Conservation (phyloP, 805 yeast species). For the Nakazawaea sp. region DNA sequence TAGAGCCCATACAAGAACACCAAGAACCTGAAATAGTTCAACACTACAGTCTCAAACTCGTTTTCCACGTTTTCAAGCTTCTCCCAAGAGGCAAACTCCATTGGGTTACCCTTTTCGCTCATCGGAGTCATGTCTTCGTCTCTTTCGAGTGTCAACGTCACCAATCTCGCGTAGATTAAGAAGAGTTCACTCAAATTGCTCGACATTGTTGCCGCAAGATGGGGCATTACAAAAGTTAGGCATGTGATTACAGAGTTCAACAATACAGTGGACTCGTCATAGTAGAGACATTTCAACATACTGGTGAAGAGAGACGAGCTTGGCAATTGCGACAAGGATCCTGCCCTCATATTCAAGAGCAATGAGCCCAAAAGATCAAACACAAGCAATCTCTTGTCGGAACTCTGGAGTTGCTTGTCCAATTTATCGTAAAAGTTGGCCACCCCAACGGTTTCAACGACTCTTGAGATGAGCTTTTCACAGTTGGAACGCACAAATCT, state of each 20-base stretch:
- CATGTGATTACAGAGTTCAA: conserved; percentile 28
- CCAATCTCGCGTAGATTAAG: conserved; percentile 35
- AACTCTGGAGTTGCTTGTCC: conserved; percentile 26
- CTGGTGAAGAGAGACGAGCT: neutral
- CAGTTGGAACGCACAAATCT: conserved; percentile 43
- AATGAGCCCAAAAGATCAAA: conserved; percentile 32
- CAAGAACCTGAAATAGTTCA: conserved; percentile 23
- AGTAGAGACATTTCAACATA: conserved; percentile 26
- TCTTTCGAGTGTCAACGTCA: conserved; percentile 24
- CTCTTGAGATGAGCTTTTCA: conserved; percentile 29
- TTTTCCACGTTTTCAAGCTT: neutral
- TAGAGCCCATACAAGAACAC: conserved; percentile 51
- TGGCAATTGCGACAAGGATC: conserved; percentile 16
- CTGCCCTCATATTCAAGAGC: conserved; percentile 17
- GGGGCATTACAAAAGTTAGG: conserved; percentile 33
- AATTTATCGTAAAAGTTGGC: conserved; percentile 27
- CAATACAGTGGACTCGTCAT: conserved; percentile 34
- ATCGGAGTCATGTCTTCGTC: conserved; percentile 10
- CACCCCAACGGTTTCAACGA: neutral
- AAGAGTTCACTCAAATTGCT: conserved; percentile 32
- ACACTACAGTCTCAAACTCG: neutral
- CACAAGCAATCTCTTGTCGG: conserved; percentile 29
- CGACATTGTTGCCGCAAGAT: conserved; percentile 28
- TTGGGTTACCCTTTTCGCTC: conserved; percentile 1
- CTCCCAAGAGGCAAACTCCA: neutral